Conservation (phyloP, 2,329 filamentous ascomycete genomes). For the Akanthomyces uredinophilus region DNA sequence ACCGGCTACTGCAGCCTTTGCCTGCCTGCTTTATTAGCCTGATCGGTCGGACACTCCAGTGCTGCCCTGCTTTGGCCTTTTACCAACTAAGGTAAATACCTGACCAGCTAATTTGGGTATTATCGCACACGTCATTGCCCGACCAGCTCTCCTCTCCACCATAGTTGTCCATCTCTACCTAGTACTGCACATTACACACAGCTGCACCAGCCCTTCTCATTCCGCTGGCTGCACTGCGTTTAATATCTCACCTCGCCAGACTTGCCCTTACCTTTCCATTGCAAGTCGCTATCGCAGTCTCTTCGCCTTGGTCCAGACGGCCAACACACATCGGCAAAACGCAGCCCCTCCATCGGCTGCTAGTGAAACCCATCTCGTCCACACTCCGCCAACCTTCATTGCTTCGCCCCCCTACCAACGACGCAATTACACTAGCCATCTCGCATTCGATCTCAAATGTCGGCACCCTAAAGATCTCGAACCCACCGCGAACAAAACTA, state of each 20-base stretch:
- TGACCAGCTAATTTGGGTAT: no score
- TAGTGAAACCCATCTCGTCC: background rate
- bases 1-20: background rate
- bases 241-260: background rate
- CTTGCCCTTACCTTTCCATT: background rate
- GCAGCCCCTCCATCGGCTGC: conserved; percentile 10
- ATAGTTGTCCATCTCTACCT: background rate
- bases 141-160: conserved; percentile 7
- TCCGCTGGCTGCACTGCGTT: background rate
- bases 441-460: background rate
- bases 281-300: background rate
- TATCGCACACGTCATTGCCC: conserved; percentile 11
- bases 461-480: background rate
- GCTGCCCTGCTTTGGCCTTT: conserved; percentile 7
- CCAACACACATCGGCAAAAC: background rate
- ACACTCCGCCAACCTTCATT: background rate
- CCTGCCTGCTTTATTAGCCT: no score
- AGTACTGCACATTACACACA: background rate
- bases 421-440: conserved; percentile 3
- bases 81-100: no score
- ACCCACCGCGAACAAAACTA: background rate
- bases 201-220: background rate
- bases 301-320: background rate
- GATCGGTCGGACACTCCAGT: background rate
- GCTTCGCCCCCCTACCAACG: background rate